Evolutionary conservation across 768 basidiomycete genomes (phyloP).

Genomic region (Leccinum boreale): DNA sequence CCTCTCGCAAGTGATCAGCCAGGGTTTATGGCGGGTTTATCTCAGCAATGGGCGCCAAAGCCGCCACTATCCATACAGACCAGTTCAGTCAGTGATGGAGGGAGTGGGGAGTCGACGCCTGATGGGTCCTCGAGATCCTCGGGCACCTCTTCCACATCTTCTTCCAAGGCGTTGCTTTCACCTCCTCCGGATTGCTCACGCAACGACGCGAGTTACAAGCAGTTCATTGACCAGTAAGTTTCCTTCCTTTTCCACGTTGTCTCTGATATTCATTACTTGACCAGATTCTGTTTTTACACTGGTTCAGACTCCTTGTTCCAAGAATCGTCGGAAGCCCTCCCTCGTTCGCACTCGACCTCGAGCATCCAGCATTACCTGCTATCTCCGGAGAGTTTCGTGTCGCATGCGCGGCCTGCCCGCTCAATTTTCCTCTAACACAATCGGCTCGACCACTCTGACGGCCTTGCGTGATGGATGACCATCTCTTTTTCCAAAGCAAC

Average conservation of each 20-base stretch:
- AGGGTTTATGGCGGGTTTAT: slow-evolving; percentile 8
- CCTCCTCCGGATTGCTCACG: slow-evolving; percentile 31
- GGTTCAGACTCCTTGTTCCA: slow-evolving; percentile 44
- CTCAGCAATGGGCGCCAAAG: slow-evolving; percentile 4
- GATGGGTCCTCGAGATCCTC: slow-evolving; percentile 43
- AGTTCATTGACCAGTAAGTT: slow-evolving; percentile 63
- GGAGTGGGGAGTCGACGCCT: slow-evolving; percentile 44
- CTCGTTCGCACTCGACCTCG: slow-evolving; percentile 49
- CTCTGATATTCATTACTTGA: slow-evolving; percentile 4
- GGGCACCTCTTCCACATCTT: slow-evolving; percentile 45
- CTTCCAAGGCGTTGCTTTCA: slow-evolving; percentile 24
- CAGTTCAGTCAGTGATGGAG: slow-evolving; percentile 12
- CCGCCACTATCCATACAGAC: slow-evolving; percentile 13
- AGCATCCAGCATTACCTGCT: slow-evolving; percentile 51
- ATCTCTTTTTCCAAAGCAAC: background rate
- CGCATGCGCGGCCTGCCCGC: slow-evolving; percentile 19
- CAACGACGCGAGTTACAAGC: slow-evolving; percentile 47
- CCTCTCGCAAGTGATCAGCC: slow-evolving; percentile 19
- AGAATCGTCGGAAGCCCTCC: slow-evolving; percentile 25
- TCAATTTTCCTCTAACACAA: slow-evolving; percentile 26
- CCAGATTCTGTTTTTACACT: slow-evolving; percentile 81
- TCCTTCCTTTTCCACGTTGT: background rate
- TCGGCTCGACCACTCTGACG: slow-evolving; percentile 29
- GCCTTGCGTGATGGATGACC: slow-evolving; percentile 6
- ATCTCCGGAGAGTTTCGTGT: slow-evolving; percentile 28